Percentiles rank a stretch among this genome's conserved stretches.
Conservation (phyloP, 2,329 filamentous ascomycete genomes). For the Aspergillus fumigatiaffinis region DNA sequence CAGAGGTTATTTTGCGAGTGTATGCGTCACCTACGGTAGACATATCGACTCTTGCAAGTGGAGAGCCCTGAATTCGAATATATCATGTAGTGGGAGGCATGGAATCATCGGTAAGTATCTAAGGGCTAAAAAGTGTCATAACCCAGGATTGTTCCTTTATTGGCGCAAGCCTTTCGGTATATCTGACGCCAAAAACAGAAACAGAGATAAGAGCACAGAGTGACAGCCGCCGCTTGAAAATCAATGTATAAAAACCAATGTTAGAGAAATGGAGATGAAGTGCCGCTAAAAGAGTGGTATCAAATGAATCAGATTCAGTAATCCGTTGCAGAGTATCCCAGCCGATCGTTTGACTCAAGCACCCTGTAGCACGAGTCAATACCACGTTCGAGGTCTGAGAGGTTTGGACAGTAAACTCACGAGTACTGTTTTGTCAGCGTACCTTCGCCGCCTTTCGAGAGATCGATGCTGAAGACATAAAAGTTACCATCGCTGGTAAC, state of each 20-base stretch:
- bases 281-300: constrained; percentile 6
- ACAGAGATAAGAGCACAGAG: not conserved
- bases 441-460: constrained; percentile 91
- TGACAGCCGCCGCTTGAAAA: not conserved
- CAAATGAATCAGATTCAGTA: constrained; percentile 23
- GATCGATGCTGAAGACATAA: constrained; percentile 90
- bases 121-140: not conserved
- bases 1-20: not conserved
- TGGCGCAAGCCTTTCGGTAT: not conserved
- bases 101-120: not conserved
- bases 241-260: not conserved
- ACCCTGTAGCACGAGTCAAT: constrained; percentile 28
- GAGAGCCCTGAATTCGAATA: not conserved
- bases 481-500: constrained; percentile 95
- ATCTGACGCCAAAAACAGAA: not conserved
- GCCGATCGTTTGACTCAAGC: constrained; percentile 42
- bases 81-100: not conserved
- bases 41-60: not conserved
- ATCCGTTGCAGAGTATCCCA: constrained; percentile 34
- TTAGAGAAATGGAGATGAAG: not conserved
- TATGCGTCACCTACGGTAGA: not conserved
- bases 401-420: constrained; percentile 53
- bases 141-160: not conserved
- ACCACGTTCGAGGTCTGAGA: not conserved
- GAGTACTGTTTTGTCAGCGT: constrained; percentile 88